Evolutionary conservation across 441 rosid genomes (phyloP), one percentile per base, ranked within the genome.

Genomic region (Euphorbia corollata): DNA sequence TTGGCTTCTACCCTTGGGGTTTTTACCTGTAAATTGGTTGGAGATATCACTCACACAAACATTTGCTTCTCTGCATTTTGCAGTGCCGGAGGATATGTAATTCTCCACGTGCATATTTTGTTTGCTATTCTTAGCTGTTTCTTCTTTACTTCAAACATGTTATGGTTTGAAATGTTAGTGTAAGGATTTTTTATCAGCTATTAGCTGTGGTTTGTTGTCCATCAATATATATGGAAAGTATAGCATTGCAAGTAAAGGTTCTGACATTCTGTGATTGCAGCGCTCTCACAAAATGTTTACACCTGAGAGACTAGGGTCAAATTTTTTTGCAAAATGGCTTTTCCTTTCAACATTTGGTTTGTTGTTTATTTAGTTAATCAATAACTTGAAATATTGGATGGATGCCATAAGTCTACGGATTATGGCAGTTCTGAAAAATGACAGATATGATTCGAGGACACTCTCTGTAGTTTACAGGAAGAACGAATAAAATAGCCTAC

Each of bases 71-170:
- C 19, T 32, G 34, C 48, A 50, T 50, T 67, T 8, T 12, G 39
- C 58, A 22, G 51, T 41, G 4, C 16, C 24, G 24, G 24, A 59
- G 16, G 39, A 45, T 27, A 30, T 10, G 32, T 68, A 12, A 58
- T 58, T 18, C 47, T 68, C 27, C n/a, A 59, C 19, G 13, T 27
- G 57, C 34, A 18, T 2, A 27, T 4, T 43, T 5, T 47, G 63
- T n/a, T 67, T 27, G 4, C 23, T 67, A 18, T 56, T 9, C 50
- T 67, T 56, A 15, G 41, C 22, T 5, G 57, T 54, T 5, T 67
- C 32, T 15, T 12, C 18, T 22, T 24, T 7, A 5, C 3, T 47
- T 16, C 18, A 23, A 24, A 39, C 27, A 27, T 41, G 43, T 45
- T 56, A 12, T 15, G 47, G 0, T 27, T 27, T 47, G 16, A 50